Base-by-base conservation (phyloP, 306 rosid species). In the Begonia masoniana region DNA sequence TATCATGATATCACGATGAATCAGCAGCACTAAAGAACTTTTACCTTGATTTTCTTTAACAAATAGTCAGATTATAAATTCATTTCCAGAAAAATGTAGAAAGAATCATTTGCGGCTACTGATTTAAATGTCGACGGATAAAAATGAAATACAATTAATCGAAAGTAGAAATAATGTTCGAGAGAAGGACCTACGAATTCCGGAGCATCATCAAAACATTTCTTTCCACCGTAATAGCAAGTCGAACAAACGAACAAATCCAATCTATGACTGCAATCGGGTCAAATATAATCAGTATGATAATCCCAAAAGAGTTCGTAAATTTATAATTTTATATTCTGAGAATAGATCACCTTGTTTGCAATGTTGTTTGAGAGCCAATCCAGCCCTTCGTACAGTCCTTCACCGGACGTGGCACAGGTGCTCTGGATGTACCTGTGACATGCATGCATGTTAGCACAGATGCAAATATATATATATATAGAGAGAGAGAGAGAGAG, bases 351-450 rank as follows among this genome's bases (percentile, higher is more conserved):
- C 49, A 45, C 49, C 49, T 45, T 45, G 49, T 6, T 45, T 45
- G 49, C 49, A n/a, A 45, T 45, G 49, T 45, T 45, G 49, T 45
- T 84, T 57, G 94, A 80, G 62, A 84, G 94, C 94, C 88, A 84
- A 62, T 84, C 89, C 52, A 84, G 86, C 53, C 94, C 94, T 70
- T 84, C 94, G 14, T 84, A 84, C 63, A 84, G 82, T 60, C 94
- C 94, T 74, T 84, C 94, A 59, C 94, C 94, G 51, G 94, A 80
- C 39, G 94, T 83, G 41, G 93, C 93, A 52, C 93, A 83, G 41
- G 94, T 83, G 78, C 94, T 84, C 84, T 84, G 94, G 63, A 84
- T 84, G 65, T 84, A 84, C 94, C 94, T 84, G 76, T 66, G 58
- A 47, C 11, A 49, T 46, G 19, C 23, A 10, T 9, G 10, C 23